Conservation (phyloP, 768 basidiomycete species). For the Exidia glandulosa region DNA sequence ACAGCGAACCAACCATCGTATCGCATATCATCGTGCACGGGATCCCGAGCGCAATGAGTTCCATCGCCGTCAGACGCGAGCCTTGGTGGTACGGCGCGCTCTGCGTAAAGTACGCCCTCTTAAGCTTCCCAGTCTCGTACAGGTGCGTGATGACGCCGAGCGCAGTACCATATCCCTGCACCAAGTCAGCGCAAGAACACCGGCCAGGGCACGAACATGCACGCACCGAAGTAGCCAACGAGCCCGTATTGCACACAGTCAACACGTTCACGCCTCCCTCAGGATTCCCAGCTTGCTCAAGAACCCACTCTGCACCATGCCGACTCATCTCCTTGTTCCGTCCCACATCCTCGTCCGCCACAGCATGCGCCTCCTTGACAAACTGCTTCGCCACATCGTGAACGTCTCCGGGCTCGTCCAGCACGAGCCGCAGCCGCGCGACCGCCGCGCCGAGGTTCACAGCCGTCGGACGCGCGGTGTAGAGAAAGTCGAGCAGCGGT, state of each 20-base stretch:
- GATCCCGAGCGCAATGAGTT: constrained; percentile 73
- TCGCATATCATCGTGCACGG: constrained; percentile 94
- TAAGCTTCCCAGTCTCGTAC: constrained; percentile 64
- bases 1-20: constrained; percentile 92
- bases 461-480: constrained; percentile 87
- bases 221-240: constrained; percentile 82
- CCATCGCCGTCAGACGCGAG: constrained; percentile 77
- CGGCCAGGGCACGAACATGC: not conserved
- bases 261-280: constrained; percentile 57
- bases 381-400: constrained; percentile 41
- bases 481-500: constrained; percentile 57
- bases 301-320: constrained; percentile 79
- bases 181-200: constrained; percentile 3
- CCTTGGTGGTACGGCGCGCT: constrained; percentile 94
- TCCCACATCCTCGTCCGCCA: constrained; percentile 82
- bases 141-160: constrained; percentile 88
- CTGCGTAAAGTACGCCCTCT: constrained; percentile 85
- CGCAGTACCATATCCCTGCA: constrained; percentile 92
- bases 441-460: constrained; percentile 89
- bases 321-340: constrained; percentile 79
- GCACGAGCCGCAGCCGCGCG: constrained; percentile 46
- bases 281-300: constrained; percentile 33
- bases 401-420: constrained; percentile 34
- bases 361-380: constrained; percentile 54
- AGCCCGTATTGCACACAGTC: constrained; percentile 97